These are phyloP conservation scores for Bremia lactucae DNA, from an alignment of 352 stramenopile genomes.

Conservation along the genomic window DNA sequence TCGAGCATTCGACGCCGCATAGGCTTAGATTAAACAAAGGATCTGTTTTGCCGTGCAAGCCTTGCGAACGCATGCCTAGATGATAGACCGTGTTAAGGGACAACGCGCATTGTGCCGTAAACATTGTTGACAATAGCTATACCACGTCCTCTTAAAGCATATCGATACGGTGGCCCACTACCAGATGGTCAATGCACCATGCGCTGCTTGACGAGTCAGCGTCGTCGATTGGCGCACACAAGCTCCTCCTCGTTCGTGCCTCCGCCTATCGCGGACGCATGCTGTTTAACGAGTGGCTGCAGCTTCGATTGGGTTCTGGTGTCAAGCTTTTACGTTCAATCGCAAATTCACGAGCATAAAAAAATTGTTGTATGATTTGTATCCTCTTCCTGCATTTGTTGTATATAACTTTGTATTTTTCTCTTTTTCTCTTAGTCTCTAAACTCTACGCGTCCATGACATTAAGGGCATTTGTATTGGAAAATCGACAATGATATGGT, in stretches of 20 bases:
- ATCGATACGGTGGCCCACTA: neutral
- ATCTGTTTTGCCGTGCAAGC: conserved; percentile 16
- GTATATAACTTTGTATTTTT: neutral
- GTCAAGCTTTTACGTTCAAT: neutral
- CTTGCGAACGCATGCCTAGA: neutral
- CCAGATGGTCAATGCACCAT: conserved; percentile 7
- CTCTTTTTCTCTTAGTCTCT: neutral
- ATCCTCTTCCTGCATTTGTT: neutral
- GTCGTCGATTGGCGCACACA: conserved; percentile 4
- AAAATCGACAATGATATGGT: conserved; percentile 6
- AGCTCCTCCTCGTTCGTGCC: conserved; percentile 13
- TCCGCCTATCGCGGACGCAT: conserved; percentile 13
- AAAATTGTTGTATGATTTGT: neutral
- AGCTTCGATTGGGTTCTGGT: conserved; percentile 4
- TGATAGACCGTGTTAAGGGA: neutral
- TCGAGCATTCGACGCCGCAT: too few relatives aligned
- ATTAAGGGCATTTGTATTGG: conserved; percentile 1
- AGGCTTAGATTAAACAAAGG: neutral
- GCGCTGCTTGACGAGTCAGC: conserved; percentile 2
- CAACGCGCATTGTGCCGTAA: conserved; percentile 3
- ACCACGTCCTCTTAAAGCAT: neutral
- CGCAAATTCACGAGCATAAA: neutral
- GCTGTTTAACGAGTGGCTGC: neutral
- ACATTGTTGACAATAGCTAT: conserved; percentile 6
- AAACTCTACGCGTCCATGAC: too few relatives aligned